phyloP scores from a whole-genome alignment of 768 basidiomycete genomes.

The Lactarius deliciosus region DNA sequence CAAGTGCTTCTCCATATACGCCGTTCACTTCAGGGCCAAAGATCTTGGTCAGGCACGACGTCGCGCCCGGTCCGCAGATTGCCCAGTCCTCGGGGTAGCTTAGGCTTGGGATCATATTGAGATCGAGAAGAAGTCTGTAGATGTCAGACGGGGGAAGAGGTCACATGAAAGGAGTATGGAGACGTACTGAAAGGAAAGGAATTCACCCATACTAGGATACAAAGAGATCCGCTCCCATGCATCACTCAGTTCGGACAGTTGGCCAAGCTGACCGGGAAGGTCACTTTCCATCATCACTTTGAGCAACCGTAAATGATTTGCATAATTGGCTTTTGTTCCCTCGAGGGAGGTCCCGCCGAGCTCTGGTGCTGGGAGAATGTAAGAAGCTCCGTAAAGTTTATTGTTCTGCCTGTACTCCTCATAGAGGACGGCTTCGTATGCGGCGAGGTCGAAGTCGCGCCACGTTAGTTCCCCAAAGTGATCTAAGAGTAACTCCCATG shows the following conservation, averaged over 20 bases:
- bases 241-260: slow-evolving; percentile 58
- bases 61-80: slow-evolving; percentile 64
- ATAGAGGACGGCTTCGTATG: slow-evolving; percentile 55
- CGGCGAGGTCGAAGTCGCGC: slow-evolving; percentile 51
- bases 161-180: neutral
- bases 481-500: slow-evolving; percentile 60
- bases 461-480: slow-evolving; percentile 61
- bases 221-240: slow-evolving; percentile 55
- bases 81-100: slow-evolving; percentile 68
- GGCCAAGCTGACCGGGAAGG: slow-evolving; percentile 48
- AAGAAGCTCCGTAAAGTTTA: slow-evolving; percentile 67
- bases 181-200: slow-evolving; percentile 61
- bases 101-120: slow-evolving; percentile 42
- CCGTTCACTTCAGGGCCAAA: slow-evolving; percentile 48
- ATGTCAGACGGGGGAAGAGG: slow-evolving; percentile 12
- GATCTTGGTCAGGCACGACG: slow-evolving; percentile 65
- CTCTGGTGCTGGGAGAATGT: slow-evolving; percentile 67
- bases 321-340: slow-evolving; percentile 40
- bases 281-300: slow-evolving; percentile 50
- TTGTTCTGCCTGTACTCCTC: slow-evolving; percentile 39
- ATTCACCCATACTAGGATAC: slow-evolving; percentile 73
- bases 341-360: slow-evolving; percentile 40
- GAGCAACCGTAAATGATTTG: slow-evolving; percentile 61
- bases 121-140: slow-evolving; percentile 38
- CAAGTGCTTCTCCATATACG: slow-evolving; percentile 58